phyloP scores from a whole-genome alignment of 1,284 basidiomycete genomes.

The Fomes fomentarius region DNA sequence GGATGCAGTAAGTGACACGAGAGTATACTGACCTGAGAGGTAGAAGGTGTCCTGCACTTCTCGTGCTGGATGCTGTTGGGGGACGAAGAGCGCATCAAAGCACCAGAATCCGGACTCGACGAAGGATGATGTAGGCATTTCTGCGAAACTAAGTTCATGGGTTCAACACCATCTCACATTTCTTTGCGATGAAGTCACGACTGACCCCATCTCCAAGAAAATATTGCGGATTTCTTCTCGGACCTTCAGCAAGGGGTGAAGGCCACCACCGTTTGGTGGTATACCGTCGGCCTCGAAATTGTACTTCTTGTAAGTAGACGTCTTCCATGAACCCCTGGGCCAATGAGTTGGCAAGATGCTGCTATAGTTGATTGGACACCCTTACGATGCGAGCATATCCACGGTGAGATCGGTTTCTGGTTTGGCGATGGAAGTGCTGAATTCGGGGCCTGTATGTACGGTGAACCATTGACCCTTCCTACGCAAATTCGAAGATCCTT shows the following conservation, averaged over 20 bases:
- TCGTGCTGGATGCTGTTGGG: constrained; percentile 98
- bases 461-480: constrained; percentile 97
- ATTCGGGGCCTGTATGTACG: constrained; percentile 84
- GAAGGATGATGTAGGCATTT: constrained; percentile 99
- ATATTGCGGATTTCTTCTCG: constrained; percentile 98
- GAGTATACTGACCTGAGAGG: constrained; percentile 78
- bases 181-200: constrained; percentile 6
- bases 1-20: background rate
- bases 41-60: constrained; percentile 99
- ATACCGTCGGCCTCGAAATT: constrained; percentile 98
- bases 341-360: background rate
- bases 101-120: constrained; percentile 99
- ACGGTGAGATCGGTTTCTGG: constrained; percentile 97
- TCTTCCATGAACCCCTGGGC: constrained; percentile 88
- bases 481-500: no score
- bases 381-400: constrained; percentile 91
- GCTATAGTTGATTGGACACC: background rate
- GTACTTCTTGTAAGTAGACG: constrained; percentile 94
- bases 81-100: constrained; percentile 98
- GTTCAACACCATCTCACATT: background rate
- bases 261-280: constrained; percentile 85
- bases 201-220: constrained; percentile 99
- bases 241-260: constrained; percentile 97
- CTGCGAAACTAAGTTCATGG: constrained; percentile 77
- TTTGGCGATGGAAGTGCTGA: constrained; percentile 93